Evolutionary conservation across 164 flowering plant genomes (phyloP).

Genomic region (Kingdonia uniflora): DNA sequence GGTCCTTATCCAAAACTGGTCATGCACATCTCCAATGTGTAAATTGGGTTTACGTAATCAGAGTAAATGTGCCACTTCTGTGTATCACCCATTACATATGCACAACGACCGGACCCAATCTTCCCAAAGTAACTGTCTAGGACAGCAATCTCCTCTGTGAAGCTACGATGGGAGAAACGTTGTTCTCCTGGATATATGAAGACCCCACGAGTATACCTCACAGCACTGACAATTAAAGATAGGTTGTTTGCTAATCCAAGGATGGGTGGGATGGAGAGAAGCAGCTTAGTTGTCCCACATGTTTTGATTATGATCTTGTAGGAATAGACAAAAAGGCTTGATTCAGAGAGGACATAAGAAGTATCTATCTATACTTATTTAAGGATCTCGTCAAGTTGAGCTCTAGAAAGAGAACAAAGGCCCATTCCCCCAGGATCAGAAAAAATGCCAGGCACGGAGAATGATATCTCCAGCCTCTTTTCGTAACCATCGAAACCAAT

Average conservation of each 20-base stretch:
- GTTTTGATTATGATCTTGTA: constrained; percentile 80
- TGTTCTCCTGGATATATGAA: constrained; percentile 78
- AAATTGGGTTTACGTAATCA: too few species aligned
- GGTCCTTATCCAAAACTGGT: constrained; percentile 45
- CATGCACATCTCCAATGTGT: too few species aligned
- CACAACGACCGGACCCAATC: too few species aligned
- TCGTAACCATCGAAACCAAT: constrained; percentile 93
- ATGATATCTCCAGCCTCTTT: constrained; percentile 74
- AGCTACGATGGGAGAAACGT: constrained; percentile 68
- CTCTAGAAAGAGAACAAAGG: constrained; percentile 46
- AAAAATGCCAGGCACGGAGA: constrained; percentile 48
- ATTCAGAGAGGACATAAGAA: constrained; percentile 86
- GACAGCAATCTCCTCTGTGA: too few species aligned
- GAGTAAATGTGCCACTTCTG: too few species aligned
- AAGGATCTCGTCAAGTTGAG: constrained; percentile 62
- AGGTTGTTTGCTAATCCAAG: constrained; percentile 43
- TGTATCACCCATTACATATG: too few species aligned
- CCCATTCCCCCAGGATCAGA: constrained; percentile 51
- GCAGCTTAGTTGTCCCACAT: constrained; percentile 73
- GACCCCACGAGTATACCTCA: constrained; percentile 71
- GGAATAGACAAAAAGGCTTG: constrained; percentile 75
- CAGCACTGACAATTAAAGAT: constrained; percentile 45
- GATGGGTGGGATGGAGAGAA: constrained; percentile 63
- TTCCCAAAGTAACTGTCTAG: too few species aligned
- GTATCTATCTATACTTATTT: constrained; percentile 75